Evolutionary conservation across 805 yeast genomes (phyloP), one percentile per base, ranked within the genome.

Genomic region (Wickerhamomyces hampshirensis): DNA sequence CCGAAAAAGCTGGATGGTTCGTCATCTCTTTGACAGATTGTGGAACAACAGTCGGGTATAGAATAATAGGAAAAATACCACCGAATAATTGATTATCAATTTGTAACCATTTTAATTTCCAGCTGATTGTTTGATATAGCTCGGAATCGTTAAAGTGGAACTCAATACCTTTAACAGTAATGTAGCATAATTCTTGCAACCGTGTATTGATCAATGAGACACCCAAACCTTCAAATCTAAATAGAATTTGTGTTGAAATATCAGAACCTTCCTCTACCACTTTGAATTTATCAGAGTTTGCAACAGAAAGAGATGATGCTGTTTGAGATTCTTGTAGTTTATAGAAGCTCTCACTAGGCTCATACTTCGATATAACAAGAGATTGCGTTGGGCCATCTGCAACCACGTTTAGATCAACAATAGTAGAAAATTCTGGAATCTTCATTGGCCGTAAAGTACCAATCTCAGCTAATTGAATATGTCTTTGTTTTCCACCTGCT

Each of bases 311-410:
- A 0, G 73, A 55, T 0, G 60, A 51, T 14, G 56, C 50, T 5
- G 61, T 39, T 5, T 49, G 44, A 4, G 61, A 48, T 4, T 51
- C 48, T 24, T 53, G 58, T 29, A 64, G 40, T 53, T 83, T 84
- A 56, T 87, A 87, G 55, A 86, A 59, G 56, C 96, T 84, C 5
- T 75, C 69, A 3, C 79, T 73, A 6, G 89, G 82, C 48, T 86
- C 93, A 52, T 86, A 86, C 38, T 84, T 80, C 1, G 95, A 74
- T 4, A 93, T 81, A 5, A 87, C 82, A 44, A 93, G 70, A 0
- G 95, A 81, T 59, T 87, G 96, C 1, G 89, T 79, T 0, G 96
- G 95, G 0, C 98, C 98, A 65, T 93, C 98, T 0, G 97, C 98
- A 28, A 87, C 81, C 13, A 93, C 97, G 53, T 88, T 86, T 49